Conservation (phyloP, 2,329 filamentous ascomycete species). For the Paecilomyces sp. region DNA sequence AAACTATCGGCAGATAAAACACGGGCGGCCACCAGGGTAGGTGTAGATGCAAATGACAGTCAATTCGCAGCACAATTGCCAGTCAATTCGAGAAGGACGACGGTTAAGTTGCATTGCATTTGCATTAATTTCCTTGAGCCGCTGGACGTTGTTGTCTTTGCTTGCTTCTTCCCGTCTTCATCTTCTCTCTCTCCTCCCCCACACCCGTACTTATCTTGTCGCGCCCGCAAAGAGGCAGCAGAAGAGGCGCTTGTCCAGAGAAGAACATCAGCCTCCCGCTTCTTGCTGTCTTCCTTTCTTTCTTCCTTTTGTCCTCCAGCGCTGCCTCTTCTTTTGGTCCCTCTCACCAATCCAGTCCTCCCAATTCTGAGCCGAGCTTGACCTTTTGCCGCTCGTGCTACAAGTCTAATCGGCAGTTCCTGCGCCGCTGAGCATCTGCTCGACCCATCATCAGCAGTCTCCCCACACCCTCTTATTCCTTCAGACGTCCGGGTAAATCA, state of each 20-base stretch:
- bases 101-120: neutral
- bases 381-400: slow-evolving; percentile 4
- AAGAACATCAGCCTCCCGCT: slow-evolving; percentile 1
- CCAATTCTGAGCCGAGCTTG: neutral
- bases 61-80: neutral
- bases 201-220: neutral
- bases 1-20: no score
- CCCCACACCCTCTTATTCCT: slow-evolving; percentile 6
- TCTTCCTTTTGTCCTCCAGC: neutral
- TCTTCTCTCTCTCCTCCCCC: neutral
- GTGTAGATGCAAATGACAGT: neutral
- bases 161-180: neutral
- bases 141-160: neutral
- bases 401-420: slow-evolving; percentile 6
- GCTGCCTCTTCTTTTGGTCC: slow-evolving; percentile 2
- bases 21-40: no score
- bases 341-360: neutral
- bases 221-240: neutral
- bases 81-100: neutral
- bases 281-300: slow-evolving; percentile 5
- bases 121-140: neutral
- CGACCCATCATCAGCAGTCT: slow-evolving; percentile 3
- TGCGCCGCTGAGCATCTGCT: slow-evolving; percentile 4
- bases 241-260: neutral
- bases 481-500: slow-evolving; percentile 5